These are phyloP conservation scores for Pseudocercospora cruenta DNA, from an alignment of 2,329 filamentous ascomycete genomes.

Conservation along the genomic window DNA sequence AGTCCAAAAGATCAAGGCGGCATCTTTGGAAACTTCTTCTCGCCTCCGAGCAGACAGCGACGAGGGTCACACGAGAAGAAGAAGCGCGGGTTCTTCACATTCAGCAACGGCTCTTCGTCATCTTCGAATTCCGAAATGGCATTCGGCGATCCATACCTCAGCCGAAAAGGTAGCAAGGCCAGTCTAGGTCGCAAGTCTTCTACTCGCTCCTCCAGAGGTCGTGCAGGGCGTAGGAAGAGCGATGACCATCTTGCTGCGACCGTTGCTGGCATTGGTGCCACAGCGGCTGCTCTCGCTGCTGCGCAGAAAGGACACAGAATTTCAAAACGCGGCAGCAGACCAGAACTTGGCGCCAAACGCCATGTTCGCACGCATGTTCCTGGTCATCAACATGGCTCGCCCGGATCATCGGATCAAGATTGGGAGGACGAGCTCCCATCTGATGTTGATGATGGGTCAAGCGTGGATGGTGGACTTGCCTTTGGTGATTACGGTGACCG, in stretches of 20 bases:
- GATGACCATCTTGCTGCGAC: constrained; percentile 53
- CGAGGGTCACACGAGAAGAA: constrained; percentile 37
- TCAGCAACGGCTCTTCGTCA: constrained; percentile 47
- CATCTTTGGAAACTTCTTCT: constrained; percentile 39
- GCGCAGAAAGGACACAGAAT: constrained; percentile 41
- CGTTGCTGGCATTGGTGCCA: constrained; percentile 51
- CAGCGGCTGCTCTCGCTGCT: constrained; percentile 53
- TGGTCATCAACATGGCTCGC: constrained; percentile 27
- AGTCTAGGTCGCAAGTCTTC: constrained; percentile 31
- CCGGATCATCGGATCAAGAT: constrained; percentile 52
- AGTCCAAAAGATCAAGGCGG: constrained; percentile 26
- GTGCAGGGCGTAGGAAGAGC: constrained; percentile 42
- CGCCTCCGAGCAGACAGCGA: constrained; percentile 31
- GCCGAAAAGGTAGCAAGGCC: constrained; percentile 23
- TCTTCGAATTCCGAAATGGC: constrained; percentile 52
- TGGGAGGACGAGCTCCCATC: constrained; percentile 61
- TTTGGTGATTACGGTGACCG: constrained; percentile 57
- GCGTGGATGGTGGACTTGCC: constrained; percentile 61
- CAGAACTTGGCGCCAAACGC: constrained; percentile 33
- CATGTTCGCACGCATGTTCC: constrained; percentile 19
- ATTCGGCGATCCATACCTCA: constrained; percentile 45
- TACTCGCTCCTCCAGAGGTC: constrained; percentile 19
- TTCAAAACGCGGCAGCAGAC: constrained; percentile 31
- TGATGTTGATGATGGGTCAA: constrained; percentile 58
- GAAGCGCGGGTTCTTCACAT: constrained; percentile 53